Percentiles rank a stretch among this genome's conserved stretches.
Conservation (phyloP, 2,329 filamentous ascomycete species). For the Blastomyces parvus region DNA sequence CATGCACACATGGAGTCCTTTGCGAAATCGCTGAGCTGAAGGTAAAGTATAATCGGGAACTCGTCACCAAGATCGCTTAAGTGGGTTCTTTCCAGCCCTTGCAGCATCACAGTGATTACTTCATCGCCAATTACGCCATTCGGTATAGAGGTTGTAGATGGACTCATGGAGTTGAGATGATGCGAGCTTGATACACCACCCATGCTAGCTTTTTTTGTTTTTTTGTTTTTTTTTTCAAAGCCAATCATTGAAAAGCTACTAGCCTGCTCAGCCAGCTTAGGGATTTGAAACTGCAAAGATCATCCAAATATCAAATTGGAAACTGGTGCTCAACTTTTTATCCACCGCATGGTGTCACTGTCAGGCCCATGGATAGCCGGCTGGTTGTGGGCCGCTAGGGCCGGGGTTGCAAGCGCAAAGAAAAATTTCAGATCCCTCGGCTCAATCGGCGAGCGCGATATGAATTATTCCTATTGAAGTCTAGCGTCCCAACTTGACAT, state of each 20-base stretch:
- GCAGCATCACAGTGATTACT: not conserved
- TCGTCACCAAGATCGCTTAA: not conserved
- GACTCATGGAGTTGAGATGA: too few species aligned
- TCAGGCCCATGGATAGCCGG: too few species aligned
- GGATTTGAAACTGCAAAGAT: not conserved
- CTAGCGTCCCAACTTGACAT: not conserved
- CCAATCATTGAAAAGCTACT: not conserved
- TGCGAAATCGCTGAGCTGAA: conserved; percentile 3
- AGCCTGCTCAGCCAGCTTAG: not conserved
- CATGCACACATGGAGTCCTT: not conserved
- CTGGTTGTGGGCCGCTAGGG: too few species aligned
- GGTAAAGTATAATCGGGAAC: not conserved
- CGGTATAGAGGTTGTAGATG: not conserved
- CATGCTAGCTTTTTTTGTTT: too few species aligned
- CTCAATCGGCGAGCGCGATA: not conserved
- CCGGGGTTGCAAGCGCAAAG: too few species aligned
- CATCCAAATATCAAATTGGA: not conserved
- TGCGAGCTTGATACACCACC: too few species aligned
- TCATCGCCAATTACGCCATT: not conserved
- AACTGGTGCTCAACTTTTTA: too few species aligned
- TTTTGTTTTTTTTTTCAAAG: not conserved
- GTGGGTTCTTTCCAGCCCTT: not conserved
- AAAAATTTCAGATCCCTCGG: not conserved
- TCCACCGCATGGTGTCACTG: too few species aligned
- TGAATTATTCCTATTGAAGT: not conserved